Evolutionary conservation across 331 rosid species (phyloP), one percentile per base, ranked within the genome.

Genomic region (Erythrophleum ivorense): DNA sequence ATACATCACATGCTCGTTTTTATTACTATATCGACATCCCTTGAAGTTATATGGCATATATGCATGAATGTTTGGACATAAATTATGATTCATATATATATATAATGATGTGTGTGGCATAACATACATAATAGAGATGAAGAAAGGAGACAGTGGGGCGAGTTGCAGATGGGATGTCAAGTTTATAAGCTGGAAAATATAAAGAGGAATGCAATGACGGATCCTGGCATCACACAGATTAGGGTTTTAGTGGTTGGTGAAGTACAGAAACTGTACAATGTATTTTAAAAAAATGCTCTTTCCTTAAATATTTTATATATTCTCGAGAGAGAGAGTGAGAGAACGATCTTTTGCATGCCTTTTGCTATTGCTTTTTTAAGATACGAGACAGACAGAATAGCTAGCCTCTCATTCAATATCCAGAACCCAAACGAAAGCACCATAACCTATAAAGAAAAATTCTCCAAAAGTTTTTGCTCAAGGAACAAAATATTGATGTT

Each of bases 171-270:
- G 75, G 87, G 84, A 87, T 83, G 87, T 80, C 81, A 78, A 72
- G 85, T 89, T 81, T 84, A 53, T 31, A 74, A 55, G 76, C 21
- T 33, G 65, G 69, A 82, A 24, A 53, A 71, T 53, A 67, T 12
- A 76, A 41, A 70, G 49, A 76, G 24, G 73, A 41, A 79, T n/a
- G 81, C 74, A 12, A 3, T 77, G 90, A 41, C 88, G 87, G 91
- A 82, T 89, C 93, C 67, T 86, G 71, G 91, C 96, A 89, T 91
- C 88, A 43, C 90, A 71, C n/a, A 53, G 21, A 60, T 43, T 67
- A 72, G 66, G 84, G 66, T 40, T 76, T 66, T 33, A 58, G 54
- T 15, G n/a, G 72, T 69, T 71, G 78, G 54, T 31, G 83, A 81
- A 76, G 84, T 84, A 86, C 90, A 86, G 34, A 2, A 55, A n/a